Base-by-base conservation (phyloP, 2,329 filamentous ascomycete genomes). In the Rutstroemia sp. region DNA sequence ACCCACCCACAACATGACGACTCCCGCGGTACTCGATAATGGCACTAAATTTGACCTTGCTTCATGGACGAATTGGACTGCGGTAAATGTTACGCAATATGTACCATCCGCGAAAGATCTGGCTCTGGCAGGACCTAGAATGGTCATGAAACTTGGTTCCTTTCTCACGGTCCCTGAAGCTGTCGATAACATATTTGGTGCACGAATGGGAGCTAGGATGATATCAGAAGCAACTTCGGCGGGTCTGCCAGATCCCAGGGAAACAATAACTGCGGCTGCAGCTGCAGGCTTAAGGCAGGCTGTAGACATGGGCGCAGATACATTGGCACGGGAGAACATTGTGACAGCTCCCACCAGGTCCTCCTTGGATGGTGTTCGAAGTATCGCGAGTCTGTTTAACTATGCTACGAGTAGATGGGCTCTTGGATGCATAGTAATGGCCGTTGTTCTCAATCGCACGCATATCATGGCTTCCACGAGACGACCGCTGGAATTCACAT, bases 381-480 rank as follows among this genome's bases (percentile, higher is more conserved):
- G 88, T 45, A 77, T 96, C 45, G 88, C 89, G 46, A 91, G 89
- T 59, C 83, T 97, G 57, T 92, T 97, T 72, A 88, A 84, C 65
- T 99, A 97, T 72, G 78, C 91, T 45, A 95, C 89, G 1, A 95
- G 89, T 71, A 88, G 88, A 71, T 97, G 94, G 94, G 92, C 92
- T 0, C 75, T 97, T 57, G 85, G 86, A 52, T 96, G 91, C 65
- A 85, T 97, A 64, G 82, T 86, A 39, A 88, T 92, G 78, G 90
- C 90, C 21, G 82, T 97, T 57, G 75, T 96, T 57, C 77, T 97
- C 23, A 97, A 97, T 69, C 84, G 94, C 57, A 95, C 94, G 6
- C 86, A 92, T 57, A 94, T 97, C 64, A 97, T 96, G 71, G 92
- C 91, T 44, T 92, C 92, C 0, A 92, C 90, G 14, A 80, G 94